Percentiles rank a stretch among this genome's conserved stretches.
These are phyloP conservation scores for Ampelocalamus luodianensis DNA, from an alignment of 176 grass and related monocot species.

Conservation along the genomic window DNA sequence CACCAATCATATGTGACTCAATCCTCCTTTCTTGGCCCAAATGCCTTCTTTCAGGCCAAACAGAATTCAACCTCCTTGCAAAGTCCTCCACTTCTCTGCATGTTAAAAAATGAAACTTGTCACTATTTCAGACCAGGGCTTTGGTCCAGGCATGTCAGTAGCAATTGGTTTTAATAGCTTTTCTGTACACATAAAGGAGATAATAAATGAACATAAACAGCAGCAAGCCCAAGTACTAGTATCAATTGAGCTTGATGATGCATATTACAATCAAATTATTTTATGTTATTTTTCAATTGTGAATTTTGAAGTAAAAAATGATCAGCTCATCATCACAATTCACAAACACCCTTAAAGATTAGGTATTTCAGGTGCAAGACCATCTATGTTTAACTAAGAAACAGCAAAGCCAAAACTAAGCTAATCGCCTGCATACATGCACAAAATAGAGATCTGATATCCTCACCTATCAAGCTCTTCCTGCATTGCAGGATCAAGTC, in stretches of 20 bases:
- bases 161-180: not conserved
- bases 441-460: slow-evolving; percentile 5
- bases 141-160: slow-evolving; percentile 20
- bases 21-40: slow-evolving; percentile 76
- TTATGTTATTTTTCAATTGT: not conserved
- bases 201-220: slow-evolving; percentile 5
- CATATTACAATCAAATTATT: slow-evolving; percentile 8
- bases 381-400: not conserved
- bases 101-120: slow-evolving; percentile 37
- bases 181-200: not conserved
- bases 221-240: not conserved
- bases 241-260: not conserved
- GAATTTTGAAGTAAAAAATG: not conserved
- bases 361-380: not conserved
- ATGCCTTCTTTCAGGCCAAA: slow-evolving; percentile 95
- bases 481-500: slow-evolving; percentile 95
- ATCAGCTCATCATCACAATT: not conserved
- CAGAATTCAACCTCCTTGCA: slow-evolving; percentile 90
- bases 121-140: slow-evolving; percentile 15
- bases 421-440: not conserved
- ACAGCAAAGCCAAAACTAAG: slow-evolving; percentile 21
- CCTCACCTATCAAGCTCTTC: slow-evolving; percentile 98
- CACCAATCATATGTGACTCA: slow-evolving; percentile 64
- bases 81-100: slow-evolving; percentile 99
- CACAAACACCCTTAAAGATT: not conserved